Conservation (phyloP, 108 stramenopile genomes). For the Nitzschia putrida region DNA sequence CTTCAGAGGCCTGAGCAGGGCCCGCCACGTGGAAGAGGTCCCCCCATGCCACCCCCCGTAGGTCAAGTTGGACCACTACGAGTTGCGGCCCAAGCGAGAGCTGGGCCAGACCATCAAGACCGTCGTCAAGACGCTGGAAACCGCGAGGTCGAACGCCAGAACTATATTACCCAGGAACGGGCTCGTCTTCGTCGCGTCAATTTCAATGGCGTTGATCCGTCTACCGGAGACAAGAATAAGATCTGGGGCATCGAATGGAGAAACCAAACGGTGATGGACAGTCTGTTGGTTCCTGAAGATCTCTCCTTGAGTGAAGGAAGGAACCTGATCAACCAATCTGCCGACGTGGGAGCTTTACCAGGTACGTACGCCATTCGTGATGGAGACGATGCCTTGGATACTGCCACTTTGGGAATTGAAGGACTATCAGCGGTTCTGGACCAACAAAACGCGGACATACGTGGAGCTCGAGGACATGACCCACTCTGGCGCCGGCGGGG, state of each 20-base stretch:
- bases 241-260: not conserved
- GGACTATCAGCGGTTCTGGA: not conserved
- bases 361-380: conserved; percentile 1
- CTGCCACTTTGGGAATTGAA: not conserved
- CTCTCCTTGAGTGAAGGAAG: not conserved
- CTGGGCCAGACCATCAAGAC: not conserved
- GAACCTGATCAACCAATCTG: not conserved
- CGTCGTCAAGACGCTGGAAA: not conserved
- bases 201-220: not conserved
- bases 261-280: no score
- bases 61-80: not conserved
- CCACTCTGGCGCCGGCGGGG: not conserved
- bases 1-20: no score
- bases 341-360: not conserved
- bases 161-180: not conserved
- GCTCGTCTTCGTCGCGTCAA: not conserved
- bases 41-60: no score
- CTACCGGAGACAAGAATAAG: not conserved
- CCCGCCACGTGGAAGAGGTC: no score
- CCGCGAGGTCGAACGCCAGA: not conserved
- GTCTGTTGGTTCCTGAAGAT: not conserved
- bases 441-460: not conserved
- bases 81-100: not conserved
- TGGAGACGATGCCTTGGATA: not conserved
- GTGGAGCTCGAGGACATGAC: not conserved